A percentile compares a stretch with the other conserved stretches of the same genome.
Conservation (phyloP, 768 basidiomycete species). For the Lactarius sanguifluus region DNA sequence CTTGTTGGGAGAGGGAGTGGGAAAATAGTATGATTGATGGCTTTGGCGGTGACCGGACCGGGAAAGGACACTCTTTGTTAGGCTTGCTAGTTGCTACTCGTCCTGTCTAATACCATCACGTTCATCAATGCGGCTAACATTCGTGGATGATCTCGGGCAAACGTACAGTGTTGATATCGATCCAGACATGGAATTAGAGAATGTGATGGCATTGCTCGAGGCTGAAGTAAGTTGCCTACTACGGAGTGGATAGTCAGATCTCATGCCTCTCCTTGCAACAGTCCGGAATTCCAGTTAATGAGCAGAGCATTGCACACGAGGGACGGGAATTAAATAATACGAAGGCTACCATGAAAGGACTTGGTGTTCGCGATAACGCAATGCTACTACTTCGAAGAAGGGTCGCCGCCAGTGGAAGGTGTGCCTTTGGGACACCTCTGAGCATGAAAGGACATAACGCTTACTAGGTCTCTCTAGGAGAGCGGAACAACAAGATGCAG, state of each 20-base stretch:
- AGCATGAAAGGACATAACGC: constrained; percentile 12
- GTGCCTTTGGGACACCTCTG: constrained; percentile 14
- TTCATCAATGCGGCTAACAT: constrained; percentile 63
- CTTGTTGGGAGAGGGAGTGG: constrained; percentile 25
- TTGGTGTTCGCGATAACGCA: constrained; percentile 63
- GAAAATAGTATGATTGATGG: constrained; percentile 6
- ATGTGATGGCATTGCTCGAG: constrained; percentile 91
- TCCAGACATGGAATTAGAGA: constrained; percentile 86
- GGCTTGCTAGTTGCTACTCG: neutral
- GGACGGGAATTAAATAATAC: constrained; percentile 64
- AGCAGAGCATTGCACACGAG: constrained; percentile 72
- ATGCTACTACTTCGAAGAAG: constrained; percentile 70
- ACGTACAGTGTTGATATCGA: constrained; percentile 79
- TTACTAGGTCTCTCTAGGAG: constrained; percentile 44
- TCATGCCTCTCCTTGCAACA: constrained; percentile 35
- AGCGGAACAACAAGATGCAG: constrained; percentile 77
- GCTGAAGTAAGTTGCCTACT: constrained; percentile 70
- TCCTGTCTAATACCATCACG: neutral
- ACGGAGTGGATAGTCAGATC: neutral
- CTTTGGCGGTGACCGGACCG: neutral
- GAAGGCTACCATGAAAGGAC: constrained; percentile 65
- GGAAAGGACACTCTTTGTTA: neutral
- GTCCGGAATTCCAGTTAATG: constrained; percentile 70
- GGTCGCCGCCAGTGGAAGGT: constrained; percentile 49
- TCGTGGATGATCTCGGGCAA: constrained; percentile 65